Conservation (phyloP, 1,139 yeast genomes). For the Pichia sp. region DNA sequence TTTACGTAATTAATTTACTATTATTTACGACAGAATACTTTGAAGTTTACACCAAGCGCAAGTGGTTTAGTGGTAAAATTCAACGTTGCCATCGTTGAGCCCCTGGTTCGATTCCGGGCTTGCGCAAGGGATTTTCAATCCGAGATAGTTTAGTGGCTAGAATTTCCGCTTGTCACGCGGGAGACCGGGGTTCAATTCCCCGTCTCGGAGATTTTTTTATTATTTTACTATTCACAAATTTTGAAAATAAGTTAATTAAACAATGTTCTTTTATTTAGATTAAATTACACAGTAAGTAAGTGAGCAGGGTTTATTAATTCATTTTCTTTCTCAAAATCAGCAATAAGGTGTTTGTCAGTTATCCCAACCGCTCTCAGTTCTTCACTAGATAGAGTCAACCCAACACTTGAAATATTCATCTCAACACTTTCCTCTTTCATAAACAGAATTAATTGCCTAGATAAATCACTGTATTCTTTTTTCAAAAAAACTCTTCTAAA, state of each 20-base stretch:
- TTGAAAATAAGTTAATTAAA: too few relatives aligned
- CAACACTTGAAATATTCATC: too few relatives aligned
- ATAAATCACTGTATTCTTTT: neutral
- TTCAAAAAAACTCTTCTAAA: conserved; percentile 4
- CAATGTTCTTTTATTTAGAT: neutral
- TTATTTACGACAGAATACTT: too few relatives aligned
- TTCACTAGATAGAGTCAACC: neutral
- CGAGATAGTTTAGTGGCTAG: conserved; percentile 19
- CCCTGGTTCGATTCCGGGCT: conserved; percentile 19
- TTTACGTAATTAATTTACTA: too few relatives aligned
- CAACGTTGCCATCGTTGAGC: conserved; percentile 19
- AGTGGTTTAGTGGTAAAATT: conserved; percentile 18
- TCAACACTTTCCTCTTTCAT: neutral
- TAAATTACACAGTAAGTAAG: neutral
- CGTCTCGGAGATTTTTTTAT: conserved; percentile 13
- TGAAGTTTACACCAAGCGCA: too few relatives aligned
- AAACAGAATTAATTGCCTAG: neutral
- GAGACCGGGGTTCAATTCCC: conserved; percentile 19
- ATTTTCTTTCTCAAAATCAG: conserved; percentile 4
- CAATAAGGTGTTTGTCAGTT: neutral
- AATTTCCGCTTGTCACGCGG: conserved; percentile 19
- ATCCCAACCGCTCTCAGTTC: neutral
- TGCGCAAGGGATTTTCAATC: conserved; percentile 15
- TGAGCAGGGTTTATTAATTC: neutral
- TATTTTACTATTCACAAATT: neutral